Evolutionary conservation across 768 basidiomycete species (phyloP), one percentile per base, ranked within the genome.

Genomic region (Auricularia sp.): DNA sequence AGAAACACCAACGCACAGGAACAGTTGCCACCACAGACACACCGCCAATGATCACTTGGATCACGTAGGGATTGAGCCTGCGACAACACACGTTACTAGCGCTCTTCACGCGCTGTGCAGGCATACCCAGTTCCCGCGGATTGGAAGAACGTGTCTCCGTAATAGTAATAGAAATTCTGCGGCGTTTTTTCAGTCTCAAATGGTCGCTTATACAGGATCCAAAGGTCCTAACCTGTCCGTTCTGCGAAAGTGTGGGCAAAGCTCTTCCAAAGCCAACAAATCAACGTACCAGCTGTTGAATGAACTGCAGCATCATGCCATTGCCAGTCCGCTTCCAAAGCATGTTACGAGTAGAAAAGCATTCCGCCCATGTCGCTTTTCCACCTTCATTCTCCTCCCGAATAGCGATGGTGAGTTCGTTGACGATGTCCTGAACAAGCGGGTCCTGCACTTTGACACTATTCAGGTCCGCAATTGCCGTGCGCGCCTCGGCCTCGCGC

Each of bases 301-400:
- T 84, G 70, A 90, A 90, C 68, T 89, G 88, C 54, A 89, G 73
- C 85, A 89, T 88, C 85, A 89, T 88, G n/a, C 89, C 88, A 66
- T 90, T 90, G 39, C 78, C 72, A 14, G 89, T 91, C 63, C 90
- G 81, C 73, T 85, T 87, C 84, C 87, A 89, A 54, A 91, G 73
- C 69, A 79, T 75, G 68, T 89, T 88, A 54, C 83, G 75, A 3
- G 80, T 78, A 1, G 86, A 86, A 79, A 92, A 91, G 73, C 88
- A 89, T 72, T 92, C 90, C 34, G 79, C 54, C 89, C 89, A 92
- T 0, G 85, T 87, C 1, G 88, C 87, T 70, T 89, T 87, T 6
- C 90, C 90, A 24, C 88, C 89, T 63, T 88, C 86, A 70, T 92
- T 92, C 74, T 92, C 90, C 3, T 81, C 83, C 16, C 76, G 77